Base-by-base conservation (phyloP, 2,329 filamentous ascomycete genomes). In the Xylaria sp. region DNA sequence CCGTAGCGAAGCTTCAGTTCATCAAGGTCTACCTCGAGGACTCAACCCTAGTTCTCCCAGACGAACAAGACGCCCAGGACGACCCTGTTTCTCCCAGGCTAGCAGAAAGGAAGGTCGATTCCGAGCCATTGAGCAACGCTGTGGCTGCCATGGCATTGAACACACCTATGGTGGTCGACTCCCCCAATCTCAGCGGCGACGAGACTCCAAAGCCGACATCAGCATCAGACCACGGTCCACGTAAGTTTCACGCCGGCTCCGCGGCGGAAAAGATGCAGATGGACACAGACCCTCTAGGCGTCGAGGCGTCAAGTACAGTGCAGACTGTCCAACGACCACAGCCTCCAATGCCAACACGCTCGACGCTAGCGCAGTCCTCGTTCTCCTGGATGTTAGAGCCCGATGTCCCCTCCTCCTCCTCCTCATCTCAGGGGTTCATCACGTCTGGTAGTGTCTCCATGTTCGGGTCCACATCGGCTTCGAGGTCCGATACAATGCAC, bases 331-430 rank as follows among this genome's bases (percentile, higher is more conserved):
- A 79, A 70, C 72, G 79, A 12, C 77, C 80, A 13, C 71, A 75
- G 3, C 80, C 78, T 53, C 81, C 86, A 1, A 85, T 89, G 18
- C 88, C 87, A 0, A 88, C 88, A 23, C 85, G 90, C 25, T 91
- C 91, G 3, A 88, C 86, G 0, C 84, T 93, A 40, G 90, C 91
- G 0, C 91, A 92, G 72, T 93, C 92, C 8, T 91, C 90, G 3
- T 94, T 93, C 78, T 90, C 91, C 1, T 93, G 91, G 90, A 94
- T 94, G 91, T 83, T 94, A 1, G 89, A 90, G 72, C 86, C 86
- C 2, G 85, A 87, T 71, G 76, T 82, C 63, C 78, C 81, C 57
- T 78, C 81, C 57, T 12, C 73, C 67, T 47, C 82, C 62, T 8
- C 32, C 1, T 78, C 81, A 58, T 12, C 73, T 68, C 48, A 27